Evolutionary conservation across 139 green algal species (phyloP), one percentile per base, ranked within the genome.

Genomic region (Chlamydomonas applanata): DNA sequence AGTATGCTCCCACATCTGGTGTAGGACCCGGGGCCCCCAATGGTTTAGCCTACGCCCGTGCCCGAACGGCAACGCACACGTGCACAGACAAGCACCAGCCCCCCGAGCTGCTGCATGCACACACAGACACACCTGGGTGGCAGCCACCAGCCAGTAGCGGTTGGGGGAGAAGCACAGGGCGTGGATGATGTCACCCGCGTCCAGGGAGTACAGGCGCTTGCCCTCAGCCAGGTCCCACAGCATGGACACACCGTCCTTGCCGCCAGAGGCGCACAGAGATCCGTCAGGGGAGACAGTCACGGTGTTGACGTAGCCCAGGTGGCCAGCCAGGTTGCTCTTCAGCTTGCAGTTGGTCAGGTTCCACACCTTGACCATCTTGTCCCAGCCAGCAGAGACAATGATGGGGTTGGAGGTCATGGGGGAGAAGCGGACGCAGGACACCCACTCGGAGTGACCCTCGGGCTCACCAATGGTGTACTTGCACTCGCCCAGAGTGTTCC

Each of bases 331-430:
- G 91, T 97, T 97, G 83, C 88, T 93, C 80, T 95, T 91, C 49
- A 99, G 92, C 91, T 99, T 99, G 91, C 95, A 99, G 91, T 97
- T 97, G 78, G 88, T 96, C 79, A 99, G 87, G 89, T 95, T 96
- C 94, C 96, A 99, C 59, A 99, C 94, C 93, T 98, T 88, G 77
- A 90, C 95, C 63, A 95, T 80, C 92, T 98, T 98, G 89, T 99
- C 96, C 96, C 96, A 99, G 82, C 96, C 96, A 36, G 91, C 91
- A 17, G 93, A 98, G 32, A 99, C 96, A 74, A 99, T 98, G 85
- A 99, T 96, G 74, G 96, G 96, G 85, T 97, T 96, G 69, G 83
- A 84, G 77, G 89, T 92, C 56, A 97, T 93, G 63, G 96, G 96
- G 57, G 94, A 98, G 95, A 99, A 99, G 77, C 96, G 90, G 78